A percentile compares a stretch with the other conserved stretches of the same genome.
These are phyloP conservation scores for Laguncularia racemosa DNA, from an alignment of 345 rosid genomes.

Conservation along the genomic window DNA sequence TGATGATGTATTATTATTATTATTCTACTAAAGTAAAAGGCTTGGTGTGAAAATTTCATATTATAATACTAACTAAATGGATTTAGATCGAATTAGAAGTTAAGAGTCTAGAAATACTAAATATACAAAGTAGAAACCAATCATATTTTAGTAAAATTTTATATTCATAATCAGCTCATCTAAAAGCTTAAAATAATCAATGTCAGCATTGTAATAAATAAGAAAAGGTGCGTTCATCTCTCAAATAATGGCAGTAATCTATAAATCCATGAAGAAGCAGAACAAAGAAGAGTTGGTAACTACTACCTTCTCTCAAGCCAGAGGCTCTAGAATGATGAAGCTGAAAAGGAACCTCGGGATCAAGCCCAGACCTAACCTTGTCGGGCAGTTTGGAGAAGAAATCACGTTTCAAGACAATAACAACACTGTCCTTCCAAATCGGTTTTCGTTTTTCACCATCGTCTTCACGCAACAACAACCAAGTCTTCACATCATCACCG, in stretches of 20 bases:
- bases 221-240: too few species aligned
- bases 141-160: too few species aligned
- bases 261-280: neutral
- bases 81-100: too few species aligned
- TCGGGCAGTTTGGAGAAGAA: constrained; percentile 28
- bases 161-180: too few species aligned
- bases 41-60: too few species aligned
- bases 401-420: constrained; percentile 11
- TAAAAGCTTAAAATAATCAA: too few species aligned
- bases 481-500: neutral
- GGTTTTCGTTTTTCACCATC: neutral
- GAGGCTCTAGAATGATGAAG: constrained; percentile 20
- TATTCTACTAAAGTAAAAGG: neutral
- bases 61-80: too few species aligned
- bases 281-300: neutral
- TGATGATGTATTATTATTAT: neutral
- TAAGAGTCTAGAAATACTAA: too few species aligned
- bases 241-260: neutral
- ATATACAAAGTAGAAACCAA: too few species aligned
- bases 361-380: constrained; percentile 23
- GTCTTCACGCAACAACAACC: neutral
- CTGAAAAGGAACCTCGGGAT: constrained; percentile 23
- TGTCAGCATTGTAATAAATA: too few species aligned
- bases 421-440: constrained; percentile 1
- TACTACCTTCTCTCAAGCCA: constrained; percentile 18